Percentiles rank a stretch among this genome's conserved stretches.
Evolutionary conservation across 1,139 yeast species (phyloP).

Genomic region (Neolecta irregularis): DNA sequence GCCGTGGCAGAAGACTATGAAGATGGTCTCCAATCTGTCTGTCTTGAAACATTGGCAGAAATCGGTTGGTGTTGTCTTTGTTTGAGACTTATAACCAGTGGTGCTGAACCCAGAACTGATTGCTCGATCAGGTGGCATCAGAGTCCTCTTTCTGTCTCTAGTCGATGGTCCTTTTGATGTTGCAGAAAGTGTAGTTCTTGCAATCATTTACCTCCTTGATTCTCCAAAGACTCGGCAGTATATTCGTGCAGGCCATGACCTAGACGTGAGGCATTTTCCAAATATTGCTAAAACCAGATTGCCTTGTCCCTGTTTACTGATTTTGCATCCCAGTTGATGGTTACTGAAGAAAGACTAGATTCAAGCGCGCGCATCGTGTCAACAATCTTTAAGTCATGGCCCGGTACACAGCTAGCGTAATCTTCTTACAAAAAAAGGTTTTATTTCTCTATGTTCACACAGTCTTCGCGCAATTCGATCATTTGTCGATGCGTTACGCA

Average conservation of each 20-base stretch:
- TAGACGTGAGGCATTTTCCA: slow-evolving; percentile 25
- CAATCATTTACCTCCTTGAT: slow-evolving; percentile 47
- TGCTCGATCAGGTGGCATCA: slow-evolving; percentile 46
- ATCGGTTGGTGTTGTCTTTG: slow-evolving; percentile 19
- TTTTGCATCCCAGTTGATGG: slow-evolving; percentile 30
- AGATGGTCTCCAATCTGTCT: slow-evolving; percentile 39
- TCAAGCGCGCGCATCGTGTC: slow-evolving; percentile 49
- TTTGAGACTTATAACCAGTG: slow-evolving; percentile 23
- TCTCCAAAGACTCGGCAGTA: slow-evolving; percentile 40
- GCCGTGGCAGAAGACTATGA: slow-evolving; percentile 52
- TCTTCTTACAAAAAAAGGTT: slow-evolving; percentile 23
- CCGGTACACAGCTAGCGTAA: slow-evolving; percentile 27
- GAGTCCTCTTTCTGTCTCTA: slow-evolving; percentile 40
- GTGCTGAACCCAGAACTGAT: slow-evolving; percentile 46
- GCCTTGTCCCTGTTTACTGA: slow-evolving; percentile 55
- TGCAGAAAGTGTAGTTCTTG: slow-evolving; percentile 35
- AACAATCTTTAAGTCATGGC: slow-evolving; percentile 51
- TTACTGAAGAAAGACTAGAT: slow-evolving; percentile 40
- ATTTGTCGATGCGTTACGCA: slow-evolving; percentile 45
- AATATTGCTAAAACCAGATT: slow-evolving; percentile 18
- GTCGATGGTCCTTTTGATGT: slow-evolving; percentile 45
- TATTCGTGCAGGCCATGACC: slow-evolving; percentile 47
- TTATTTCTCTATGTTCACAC: slow-evolving; percentile 48
- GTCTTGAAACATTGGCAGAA: slow-evolving; percentile 62
- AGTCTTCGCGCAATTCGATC: slow-evolving; percentile 42